A percentile compares a stretch with the other conserved stretches of the same genome.
phyloP scores from a whole-genome alignment of 495 filamentous ascomycete species.

The Paragyromitra xinjiangensis region DNA sequence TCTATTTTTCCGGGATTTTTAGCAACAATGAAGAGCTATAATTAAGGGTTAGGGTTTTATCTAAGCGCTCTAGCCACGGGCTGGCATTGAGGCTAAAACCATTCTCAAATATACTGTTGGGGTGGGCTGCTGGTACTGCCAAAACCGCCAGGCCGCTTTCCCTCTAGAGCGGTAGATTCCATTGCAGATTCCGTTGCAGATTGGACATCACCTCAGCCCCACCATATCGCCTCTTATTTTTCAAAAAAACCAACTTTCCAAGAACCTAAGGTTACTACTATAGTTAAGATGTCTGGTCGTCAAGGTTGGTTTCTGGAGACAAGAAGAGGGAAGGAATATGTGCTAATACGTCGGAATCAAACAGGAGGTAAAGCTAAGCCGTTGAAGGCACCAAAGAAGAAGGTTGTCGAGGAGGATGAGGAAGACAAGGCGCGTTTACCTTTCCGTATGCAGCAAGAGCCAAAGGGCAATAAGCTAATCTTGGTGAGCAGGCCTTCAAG shows the following conservation, averaged over 20 bases:
- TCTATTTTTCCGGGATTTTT: background rate
- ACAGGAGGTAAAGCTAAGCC: slow-evolving; percentile 58
- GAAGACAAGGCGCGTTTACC: slow-evolving; percentile 42
- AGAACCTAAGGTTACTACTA: slow-evolving; percentile 11
- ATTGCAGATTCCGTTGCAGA: background rate
- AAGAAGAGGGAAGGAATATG: background rate
- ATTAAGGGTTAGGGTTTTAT: background rate
- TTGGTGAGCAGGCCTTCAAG: slow-evolving; percentile 52
- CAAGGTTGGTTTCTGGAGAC: slow-evolving; percentile 40
- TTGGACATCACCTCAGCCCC: slow-evolving; percentile 27
- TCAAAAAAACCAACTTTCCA: background rate
- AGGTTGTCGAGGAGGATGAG: slow-evolving; percentile 55
- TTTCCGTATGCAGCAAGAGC: too few relatives aligned
- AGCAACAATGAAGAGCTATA: background rate
- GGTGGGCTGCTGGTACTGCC: slow-evolving; percentile 6
- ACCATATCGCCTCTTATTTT: slow-evolving; percentile 18
- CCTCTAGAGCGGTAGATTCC: background rate
- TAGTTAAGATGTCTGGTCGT: slow-evolving; percentile 53
- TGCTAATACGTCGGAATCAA: slow-evolving; percentile 24
- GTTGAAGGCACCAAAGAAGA: slow-evolving; percentile 58
- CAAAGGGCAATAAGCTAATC: slow-evolving; percentile 20
- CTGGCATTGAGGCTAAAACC: background rate
- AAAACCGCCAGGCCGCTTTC: slow-evolving; percentile 22
- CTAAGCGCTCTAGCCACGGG: background rate
- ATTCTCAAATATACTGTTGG: slow-evolving; percentile 18